A percentile compares a stretch with the other conserved stretches of the same genome.
phyloP scores from a whole-genome alignment of 2,329 filamentous ascomycete genomes.

The Trichoderma guizhouense region DNA sequence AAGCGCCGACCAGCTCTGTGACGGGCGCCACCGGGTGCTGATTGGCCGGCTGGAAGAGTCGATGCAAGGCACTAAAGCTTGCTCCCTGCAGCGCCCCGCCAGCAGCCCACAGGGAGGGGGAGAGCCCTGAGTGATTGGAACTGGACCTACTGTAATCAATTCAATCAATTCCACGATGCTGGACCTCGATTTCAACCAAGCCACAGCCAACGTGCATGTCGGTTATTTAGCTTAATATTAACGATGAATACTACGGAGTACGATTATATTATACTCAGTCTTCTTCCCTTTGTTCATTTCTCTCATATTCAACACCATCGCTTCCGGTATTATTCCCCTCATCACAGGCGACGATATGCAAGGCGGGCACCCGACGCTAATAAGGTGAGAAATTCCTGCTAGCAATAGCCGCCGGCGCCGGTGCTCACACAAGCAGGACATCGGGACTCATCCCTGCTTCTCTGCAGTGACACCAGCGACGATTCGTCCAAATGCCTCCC shows the following conservation, averaged over 20 bases:
- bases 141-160: not conserved
- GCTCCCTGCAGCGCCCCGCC: constrained; percentile 10
- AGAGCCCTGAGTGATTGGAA: not conserved
- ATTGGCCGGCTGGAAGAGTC: constrained; percentile 24
- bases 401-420: constrained; percentile 7
- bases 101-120: not conserved
- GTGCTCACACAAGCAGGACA: not conserved
- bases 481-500: constrained; percentile 8
- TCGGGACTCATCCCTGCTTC: constrained; percentile 2
- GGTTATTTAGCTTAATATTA: not conserved
- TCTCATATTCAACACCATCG: not conserved
- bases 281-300: not conserved
- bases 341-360: not conserved
- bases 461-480: not conserved
- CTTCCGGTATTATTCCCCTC: not conserved
- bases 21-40: constrained; percentile 19
- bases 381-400: not conserved
- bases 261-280: no score
- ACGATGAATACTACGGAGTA: no score
- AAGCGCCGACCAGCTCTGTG: constrained; percentile 35
- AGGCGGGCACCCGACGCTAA: not conserved
- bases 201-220: not conserved
- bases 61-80: constrained; percentile 11
- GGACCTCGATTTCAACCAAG: not conserved
- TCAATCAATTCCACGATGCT: not conserved